These are phyloP conservation scores for Ceraceosorus guamensis DNA, from an alignment of 1,284 basidiomycete species.

Conservation along the genomic window DNA sequence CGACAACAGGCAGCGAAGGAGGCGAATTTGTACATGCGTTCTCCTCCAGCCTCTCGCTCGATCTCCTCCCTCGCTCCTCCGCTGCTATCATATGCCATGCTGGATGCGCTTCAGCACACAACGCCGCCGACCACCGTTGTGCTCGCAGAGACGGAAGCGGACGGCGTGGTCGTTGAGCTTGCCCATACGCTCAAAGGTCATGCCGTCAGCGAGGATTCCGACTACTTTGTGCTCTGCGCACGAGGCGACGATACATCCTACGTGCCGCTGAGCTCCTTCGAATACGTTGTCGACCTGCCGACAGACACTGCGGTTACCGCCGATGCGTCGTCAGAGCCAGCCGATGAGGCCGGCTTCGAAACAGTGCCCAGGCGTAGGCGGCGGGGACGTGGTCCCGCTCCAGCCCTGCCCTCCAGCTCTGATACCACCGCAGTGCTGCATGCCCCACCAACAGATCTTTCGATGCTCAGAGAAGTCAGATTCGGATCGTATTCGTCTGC, in stretches of 20 bases:
- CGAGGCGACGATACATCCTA: conserved; percentile 27
- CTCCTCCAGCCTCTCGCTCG: conserved; percentile 13
- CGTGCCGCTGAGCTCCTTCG: conserved; percentile 28
- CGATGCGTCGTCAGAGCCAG: not conserved
- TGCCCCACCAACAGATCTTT: not conserved
- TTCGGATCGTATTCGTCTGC: conserved; percentile 21
- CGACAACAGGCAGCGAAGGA: conserved; percentile 10
- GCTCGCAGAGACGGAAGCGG: conserved; percentile 32
- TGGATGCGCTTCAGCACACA: conserved; percentile 7
- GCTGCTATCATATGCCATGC: conserved; percentile 13
- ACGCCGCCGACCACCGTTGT: conserved; percentile 4
- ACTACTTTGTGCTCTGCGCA: conserved; percentile 38
- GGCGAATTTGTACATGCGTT: conserved; percentile 31
- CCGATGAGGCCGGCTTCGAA: conserved; percentile 31
- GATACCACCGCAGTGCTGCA: not conserved
- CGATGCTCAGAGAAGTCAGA: not conserved
- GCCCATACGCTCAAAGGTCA: conserved; percentile 22
- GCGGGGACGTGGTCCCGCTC: not conserved
- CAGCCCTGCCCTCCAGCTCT: not conserved
- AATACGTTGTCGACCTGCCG: conserved; percentile 19
- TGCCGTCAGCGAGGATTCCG: conserved; percentile 34
- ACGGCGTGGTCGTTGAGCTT: conserved; percentile 29
- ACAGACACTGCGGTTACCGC: conserved; percentile 3
- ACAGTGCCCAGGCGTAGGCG: conserved; percentile 17
- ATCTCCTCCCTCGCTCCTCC: conserved; percentile 24